Conservation (phyloP, 2,329 filamentous ascomycete species). For the Aspergillus neotritici region DNA sequence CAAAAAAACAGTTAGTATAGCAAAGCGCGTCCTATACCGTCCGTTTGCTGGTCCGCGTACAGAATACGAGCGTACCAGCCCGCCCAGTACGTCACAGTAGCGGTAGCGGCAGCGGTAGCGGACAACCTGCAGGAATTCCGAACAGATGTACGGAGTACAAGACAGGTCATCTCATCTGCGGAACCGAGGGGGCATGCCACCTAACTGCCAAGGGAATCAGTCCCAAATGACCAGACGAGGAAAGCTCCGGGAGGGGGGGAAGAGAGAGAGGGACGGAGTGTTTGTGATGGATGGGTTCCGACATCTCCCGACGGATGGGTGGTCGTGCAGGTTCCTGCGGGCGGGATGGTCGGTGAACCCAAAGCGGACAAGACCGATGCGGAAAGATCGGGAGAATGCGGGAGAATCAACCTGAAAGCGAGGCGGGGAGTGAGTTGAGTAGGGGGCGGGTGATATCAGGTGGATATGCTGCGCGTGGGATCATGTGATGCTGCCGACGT, state of each 20-base stretch:
- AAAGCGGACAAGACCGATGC: constrained; percentile 24
- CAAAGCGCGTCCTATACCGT: no score
- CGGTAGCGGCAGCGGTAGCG: background rate
- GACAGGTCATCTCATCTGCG: background rate
- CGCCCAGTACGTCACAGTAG: constrained; percentile 2
- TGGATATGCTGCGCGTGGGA: background rate
- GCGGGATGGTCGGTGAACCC: constrained; percentile 24
- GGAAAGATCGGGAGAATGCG: constrained; percentile 21
- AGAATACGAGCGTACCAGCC: no score
- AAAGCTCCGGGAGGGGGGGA: no score
- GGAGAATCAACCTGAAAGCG: constrained; percentile 11
- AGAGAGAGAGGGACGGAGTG: background rate
- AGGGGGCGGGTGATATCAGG: constrained; percentile 2
- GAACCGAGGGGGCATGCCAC: background rate
- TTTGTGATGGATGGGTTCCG: constrained; percentile 16
- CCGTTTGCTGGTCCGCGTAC: no score
- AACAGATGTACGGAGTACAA: background rate
- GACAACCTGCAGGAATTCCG: background rate
- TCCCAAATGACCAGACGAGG: no score
- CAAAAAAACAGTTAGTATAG: no score
- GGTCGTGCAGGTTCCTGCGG: constrained; percentile 11
- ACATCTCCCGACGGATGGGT: constrained; percentile 16
- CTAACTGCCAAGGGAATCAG: background rate
- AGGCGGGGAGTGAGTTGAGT: background rate
- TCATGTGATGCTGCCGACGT: constrained; percentile 22